Conservation (phyloP, 495 filamentous ascomycete genomes). For the Xylaria curta region DNA sequence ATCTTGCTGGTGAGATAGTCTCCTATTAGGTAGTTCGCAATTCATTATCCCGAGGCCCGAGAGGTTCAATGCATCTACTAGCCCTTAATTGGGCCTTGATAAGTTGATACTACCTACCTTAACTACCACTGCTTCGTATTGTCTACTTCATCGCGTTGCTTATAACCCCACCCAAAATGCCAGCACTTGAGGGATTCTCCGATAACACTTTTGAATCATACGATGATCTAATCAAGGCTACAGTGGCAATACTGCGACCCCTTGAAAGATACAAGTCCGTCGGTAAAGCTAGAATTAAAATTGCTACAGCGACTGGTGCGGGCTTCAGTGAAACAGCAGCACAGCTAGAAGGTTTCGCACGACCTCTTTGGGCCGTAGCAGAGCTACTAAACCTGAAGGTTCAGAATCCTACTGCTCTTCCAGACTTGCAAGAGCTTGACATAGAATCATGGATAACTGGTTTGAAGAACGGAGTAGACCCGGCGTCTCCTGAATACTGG, state of each 20-base stretch:
- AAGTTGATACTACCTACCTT: background rate
- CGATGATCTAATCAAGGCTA: background rate
- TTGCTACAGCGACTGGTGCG: background rate
- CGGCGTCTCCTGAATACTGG: background rate
- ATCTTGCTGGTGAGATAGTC: background rate
- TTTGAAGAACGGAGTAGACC: background rate
- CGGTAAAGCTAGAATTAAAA: background rate
- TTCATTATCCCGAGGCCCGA: background rate
- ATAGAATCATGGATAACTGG: background rate
- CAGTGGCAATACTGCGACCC: background rate
- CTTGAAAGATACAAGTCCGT: background rate
- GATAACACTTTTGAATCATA: background rate
- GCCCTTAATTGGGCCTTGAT: background rate
- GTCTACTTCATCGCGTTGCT: background rate
- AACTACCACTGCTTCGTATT: background rate
- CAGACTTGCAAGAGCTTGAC: background rate
- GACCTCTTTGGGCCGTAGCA: conserved; percentile 1
- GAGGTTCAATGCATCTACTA: background rate
- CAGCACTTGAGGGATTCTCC: background rate
- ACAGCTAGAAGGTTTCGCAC: background rate
- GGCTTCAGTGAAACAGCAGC: conserved; percentile 7
- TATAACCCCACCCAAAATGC: background rate
- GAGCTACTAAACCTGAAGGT: background rate
- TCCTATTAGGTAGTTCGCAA: background rate
- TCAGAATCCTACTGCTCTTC: background rate